Evolutionary conservation across 2,329 filamentous ascomycete genomes (phyloP).

Genomic region (Acrodontium crateriforme): DNA sequence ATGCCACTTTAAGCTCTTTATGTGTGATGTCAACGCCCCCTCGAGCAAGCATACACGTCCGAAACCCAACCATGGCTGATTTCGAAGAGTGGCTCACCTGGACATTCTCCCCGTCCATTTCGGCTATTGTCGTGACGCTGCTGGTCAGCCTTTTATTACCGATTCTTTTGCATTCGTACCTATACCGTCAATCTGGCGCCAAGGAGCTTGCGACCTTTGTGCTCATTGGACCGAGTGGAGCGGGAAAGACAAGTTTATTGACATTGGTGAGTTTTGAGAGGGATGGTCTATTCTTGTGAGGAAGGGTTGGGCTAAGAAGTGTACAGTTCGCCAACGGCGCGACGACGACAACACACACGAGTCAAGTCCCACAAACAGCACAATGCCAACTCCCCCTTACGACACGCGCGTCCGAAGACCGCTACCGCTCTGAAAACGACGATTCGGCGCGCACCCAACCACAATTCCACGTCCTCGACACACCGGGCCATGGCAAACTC

Average conservation of each 20-base stretch:
- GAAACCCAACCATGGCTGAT: no score
- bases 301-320: background rate
- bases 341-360: slow-evolving; percentile 43
- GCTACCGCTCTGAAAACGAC: slow-evolving; percentile 53
- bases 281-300: background rate
- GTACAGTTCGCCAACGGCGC: slow-evolving; percentile 43
- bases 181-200: slow-evolving; percentile 55
- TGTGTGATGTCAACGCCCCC: no score
- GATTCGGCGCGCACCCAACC: slow-evolving; percentile 44
- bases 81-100: slow-evolving; percentile 29
- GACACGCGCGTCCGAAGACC: slow-evolving; percentile 41
- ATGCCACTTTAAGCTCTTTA: no score
- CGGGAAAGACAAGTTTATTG: slow-evolving; percentile 68
- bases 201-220: slow-evolving; percentile 56
- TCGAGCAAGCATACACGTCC: no score
- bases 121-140: slow-evolving; percentile 51
- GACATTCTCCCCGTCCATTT: slow-evolving; percentile 30
- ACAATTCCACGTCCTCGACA: slow-evolving; percentile 70
- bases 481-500: slow-evolving; percentile 90
- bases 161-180: slow-evolving; percentile 59
- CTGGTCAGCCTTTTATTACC: slow-evolving; percentile 61
- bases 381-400: slow-evolving; percentile 42
- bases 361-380: slow-evolving; percentile 44
- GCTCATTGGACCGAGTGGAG: slow-evolving; percentile 64
- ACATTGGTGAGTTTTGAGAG: slow-evolving; percentile 45